A percentile compares a stretch with the other conserved stretches of the same genome.
Evolutionary conservation across 23 red algal species (phyloP).

Genomic region (Gracilariopsis chorda): DNA sequence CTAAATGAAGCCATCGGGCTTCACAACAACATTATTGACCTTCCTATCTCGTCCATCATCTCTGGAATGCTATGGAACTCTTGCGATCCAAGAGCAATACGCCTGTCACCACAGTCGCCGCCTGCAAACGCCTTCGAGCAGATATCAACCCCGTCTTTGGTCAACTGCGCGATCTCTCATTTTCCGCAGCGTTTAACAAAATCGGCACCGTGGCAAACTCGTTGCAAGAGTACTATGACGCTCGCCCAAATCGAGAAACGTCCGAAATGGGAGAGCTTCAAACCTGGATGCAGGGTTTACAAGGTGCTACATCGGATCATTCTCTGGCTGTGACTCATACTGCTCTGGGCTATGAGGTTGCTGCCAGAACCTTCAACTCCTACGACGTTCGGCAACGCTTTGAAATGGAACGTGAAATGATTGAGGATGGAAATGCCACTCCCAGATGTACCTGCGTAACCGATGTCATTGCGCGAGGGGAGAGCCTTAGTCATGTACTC

Average conservation of each 20-base stretch:
- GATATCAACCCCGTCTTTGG: conserved; percentile 25
- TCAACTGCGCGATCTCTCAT: conserved; percentile 49
- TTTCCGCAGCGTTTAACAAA: neutral
- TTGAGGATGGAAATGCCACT: conserved; percentile 6
- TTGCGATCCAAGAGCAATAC: neutral
- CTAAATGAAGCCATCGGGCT: conserved; percentile 66
- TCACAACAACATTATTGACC: conserved; percentile 45
- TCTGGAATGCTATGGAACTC: conserved; percentile 18
- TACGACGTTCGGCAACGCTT: neutral
- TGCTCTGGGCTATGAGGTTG: conserved; percentile 26
- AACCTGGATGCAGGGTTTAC: conserved; percentile 16
- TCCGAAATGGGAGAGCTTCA: conserved; percentile 31
- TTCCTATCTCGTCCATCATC: neutral
- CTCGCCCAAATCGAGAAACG: conserved; percentile 9
- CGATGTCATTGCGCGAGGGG: conserved; percentile 12
- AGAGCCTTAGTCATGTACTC: neutral
- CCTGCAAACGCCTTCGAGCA: neutral
- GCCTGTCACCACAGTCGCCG: neutral
- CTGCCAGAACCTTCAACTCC: conserved; percentile 45
- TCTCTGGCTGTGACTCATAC: conserved; percentile 21
- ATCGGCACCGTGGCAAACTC: conserved; percentile 13
- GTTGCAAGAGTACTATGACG: conserved; percentile 32
- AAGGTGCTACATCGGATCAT: neutral
- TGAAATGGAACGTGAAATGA: conserved; percentile 25
- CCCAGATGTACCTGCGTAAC: neutral